Percentiles rank a stretch among this genome's conserved stretches.
phyloP scores from a whole-genome alignment of 2,329 filamentous ascomycete genomes.

The Penicillium palitans region DNA sequence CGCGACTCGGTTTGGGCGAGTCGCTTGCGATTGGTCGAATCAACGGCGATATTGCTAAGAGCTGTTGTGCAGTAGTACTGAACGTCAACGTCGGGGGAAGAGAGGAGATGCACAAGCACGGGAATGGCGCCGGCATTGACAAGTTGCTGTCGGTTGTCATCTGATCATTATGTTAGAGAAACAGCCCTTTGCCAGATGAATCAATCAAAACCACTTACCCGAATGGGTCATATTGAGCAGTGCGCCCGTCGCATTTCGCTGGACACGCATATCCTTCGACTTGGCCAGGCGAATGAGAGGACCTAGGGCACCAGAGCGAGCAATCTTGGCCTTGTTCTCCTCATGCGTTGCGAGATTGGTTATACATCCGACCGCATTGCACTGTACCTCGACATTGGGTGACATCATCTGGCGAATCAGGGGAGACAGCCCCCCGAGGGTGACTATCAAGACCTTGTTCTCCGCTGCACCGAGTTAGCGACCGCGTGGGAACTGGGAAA shows the following conservation, averaged over 20 bases:
- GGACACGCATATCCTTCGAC: constrained; percentile 97
- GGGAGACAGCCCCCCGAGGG: constrained; percentile 83
- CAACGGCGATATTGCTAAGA: constrained; percentile 96
- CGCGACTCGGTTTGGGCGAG: constrained; percentile 87
- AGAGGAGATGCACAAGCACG: constrained; percentile 90
- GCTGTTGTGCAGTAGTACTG: constrained; percentile 99
- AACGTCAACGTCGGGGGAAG: constrained; percentile 91
- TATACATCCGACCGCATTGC: constrained; percentile 98
- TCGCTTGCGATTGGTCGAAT: constrained; percentile 84
- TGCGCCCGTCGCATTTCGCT: constrained; percentile 94
- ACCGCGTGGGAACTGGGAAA: constrained; percentile 17
- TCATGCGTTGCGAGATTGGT: constrained; percentile 97
- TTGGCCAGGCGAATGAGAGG: constrained; percentile 90
- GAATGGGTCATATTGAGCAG: constrained; percentile 99
- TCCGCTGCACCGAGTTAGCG: constrained; percentile 68
- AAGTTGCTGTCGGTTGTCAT: constrained; percentile 96
- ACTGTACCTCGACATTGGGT: constrained; percentile 96
- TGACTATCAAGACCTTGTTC: constrained; percentile 96
- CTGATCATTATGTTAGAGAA: constrained; percentile 50
- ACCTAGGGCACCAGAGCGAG: constrained; percentile 85
- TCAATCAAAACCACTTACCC: constrained; percentile 57
- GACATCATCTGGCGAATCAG: constrained; percentile 99
- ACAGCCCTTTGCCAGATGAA: not conserved
- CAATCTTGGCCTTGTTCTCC: constrained; percentile 99
- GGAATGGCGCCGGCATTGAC: constrained; percentile 98